Conservation (phyloP, 108 stramenopile species). For the Chaetoceros tenuissimus region DNA sequence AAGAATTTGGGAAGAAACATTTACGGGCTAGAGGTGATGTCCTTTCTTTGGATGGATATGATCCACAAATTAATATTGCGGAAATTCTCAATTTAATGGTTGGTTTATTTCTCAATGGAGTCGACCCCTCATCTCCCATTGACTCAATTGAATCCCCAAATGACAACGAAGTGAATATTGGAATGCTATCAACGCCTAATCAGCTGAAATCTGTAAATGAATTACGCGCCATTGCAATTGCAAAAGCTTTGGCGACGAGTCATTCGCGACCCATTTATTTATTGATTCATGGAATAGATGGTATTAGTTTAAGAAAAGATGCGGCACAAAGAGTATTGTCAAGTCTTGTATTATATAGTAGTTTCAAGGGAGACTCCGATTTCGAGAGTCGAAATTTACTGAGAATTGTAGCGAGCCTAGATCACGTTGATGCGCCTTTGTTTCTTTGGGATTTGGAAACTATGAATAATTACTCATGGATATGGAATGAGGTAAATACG, state of each 20-base stretch:
- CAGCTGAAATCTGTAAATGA: constrained; percentile 10
- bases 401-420: constrained; percentile 61
- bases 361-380: constrained; percentile 5
- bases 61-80: constrained; percentile 29
- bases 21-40: constrained; percentile 33
- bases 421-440: constrained; percentile 56
- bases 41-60: constrained; percentile 27
- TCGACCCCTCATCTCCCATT: constrained; percentile 21
- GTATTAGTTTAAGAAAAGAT: constrained; percentile 32
- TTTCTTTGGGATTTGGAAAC: constrained; percentile 39
- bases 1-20: constrained; percentile 33
- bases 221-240: constrained; percentile 37
- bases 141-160: not conserved
- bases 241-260: constrained; percentile 9
- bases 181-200: constrained; percentile 2
- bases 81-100: constrained; percentile 40
- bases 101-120: constrained; percentile 26
- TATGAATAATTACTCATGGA: constrained; percentile 28
- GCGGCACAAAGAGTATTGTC: constrained; percentile 53
- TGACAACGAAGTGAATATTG: not conserved
- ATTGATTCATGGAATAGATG: constrained; percentile 71
- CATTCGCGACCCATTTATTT: constrained; percentile 43
- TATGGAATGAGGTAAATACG: constrained; percentile 52
- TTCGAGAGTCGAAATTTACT: constrained; percentile 5
- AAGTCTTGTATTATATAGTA: constrained; percentile 39